phyloP scores from a whole-genome alignment of 768 basidiomycete genomes.

The Paxillus rubicundulus region DNA sequence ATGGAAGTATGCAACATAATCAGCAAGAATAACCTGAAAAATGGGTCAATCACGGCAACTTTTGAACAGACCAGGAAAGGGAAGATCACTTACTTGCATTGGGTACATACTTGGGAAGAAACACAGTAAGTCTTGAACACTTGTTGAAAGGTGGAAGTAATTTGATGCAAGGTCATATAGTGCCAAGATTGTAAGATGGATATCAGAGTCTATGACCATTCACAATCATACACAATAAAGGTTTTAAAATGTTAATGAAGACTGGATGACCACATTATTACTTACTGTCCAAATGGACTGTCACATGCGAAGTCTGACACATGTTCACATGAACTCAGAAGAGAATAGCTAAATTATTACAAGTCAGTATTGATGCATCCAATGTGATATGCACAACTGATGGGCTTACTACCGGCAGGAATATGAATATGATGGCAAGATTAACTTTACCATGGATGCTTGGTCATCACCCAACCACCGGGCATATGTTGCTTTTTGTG shows the following conservation, averaged over 20 bases:
- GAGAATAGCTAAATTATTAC: constrained; percentile 27
- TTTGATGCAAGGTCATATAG: too few relatives aligned
- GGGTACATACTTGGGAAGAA: constrained; percentile 16
- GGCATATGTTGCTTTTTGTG: constrained; percentile 30
- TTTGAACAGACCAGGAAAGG: constrained; percentile 30
- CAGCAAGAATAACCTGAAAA: neutral
- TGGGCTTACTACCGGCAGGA: too few relatives aligned
- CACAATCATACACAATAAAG: constrained; percentile 33
- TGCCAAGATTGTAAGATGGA: constrained; percentile 36
- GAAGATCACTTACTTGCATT: constrained; percentile 32
- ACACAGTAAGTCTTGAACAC: constrained; percentile 7
- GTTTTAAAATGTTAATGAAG: constrained; percentile 25
- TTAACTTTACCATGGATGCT: constrained; percentile 35
- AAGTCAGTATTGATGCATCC: constrained; percentile 19
- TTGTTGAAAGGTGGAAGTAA: too few relatives aligned
- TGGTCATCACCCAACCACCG: constrained; percentile 39
- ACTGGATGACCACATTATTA: constrained; percentile 18
- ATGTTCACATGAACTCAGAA: constrained; percentile 23
- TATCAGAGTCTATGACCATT: constrained; percentile 34
- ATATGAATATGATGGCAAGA: constrained; percentile 22
- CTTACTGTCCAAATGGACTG: constrained; percentile 32
- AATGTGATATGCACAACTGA: too few relatives aligned
- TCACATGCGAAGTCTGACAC: constrained; percentile 29
- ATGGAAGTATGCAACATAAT: neutral
- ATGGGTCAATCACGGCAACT: constrained; percentile 19